Percentiles rank a stretch among this genome's conserved stretches.
Conservation (phyloP, 192 early-diverging fungal genomes). For the Coemansia sp. region DNA sequence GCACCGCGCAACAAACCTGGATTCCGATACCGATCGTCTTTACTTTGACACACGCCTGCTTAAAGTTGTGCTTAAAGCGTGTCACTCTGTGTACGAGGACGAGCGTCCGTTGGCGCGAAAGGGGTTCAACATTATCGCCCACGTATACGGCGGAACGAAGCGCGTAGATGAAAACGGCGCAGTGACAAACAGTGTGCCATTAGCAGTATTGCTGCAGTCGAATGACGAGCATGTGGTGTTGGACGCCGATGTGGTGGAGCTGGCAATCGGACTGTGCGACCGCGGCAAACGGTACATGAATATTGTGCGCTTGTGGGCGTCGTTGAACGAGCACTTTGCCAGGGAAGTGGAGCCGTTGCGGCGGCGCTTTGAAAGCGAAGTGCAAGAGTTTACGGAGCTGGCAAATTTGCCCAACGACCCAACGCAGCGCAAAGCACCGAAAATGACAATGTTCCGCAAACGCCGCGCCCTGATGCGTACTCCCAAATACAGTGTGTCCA, state of each 20-base stretch:
- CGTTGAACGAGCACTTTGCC: slow-evolving; percentile 30
- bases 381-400: background rate
- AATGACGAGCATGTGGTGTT: background rate
- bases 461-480: background rate
- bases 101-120: slow-evolving; percentile 39
- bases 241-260: slow-evolving; percentile 26
- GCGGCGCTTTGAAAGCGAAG: background rate
- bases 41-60: slow-evolving; percentile 18
- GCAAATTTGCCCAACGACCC: background rate
- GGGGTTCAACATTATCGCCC: slow-evolving; percentile 33
- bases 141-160: slow-evolving; percentile 35
- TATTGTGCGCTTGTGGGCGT: slow-evolving; percentile 49
- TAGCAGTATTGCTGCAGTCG: slow-evolving; percentile 18
- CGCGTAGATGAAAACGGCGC: background rate
- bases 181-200: background rate
- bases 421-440: background rate
- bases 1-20: slow-evolving; percentile 8
- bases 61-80: slow-evolving; percentile 32
- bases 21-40: background rate
- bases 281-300: slow-evolving; percentile 38
- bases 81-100: slow-evolving; percentile 27
- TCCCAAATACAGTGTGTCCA: background rate
- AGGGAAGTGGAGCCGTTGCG: slow-evolving; percentile 13
- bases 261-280: slow-evolving; percentile 36
- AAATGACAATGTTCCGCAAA: background rate